phyloP scores from a whole-genome alignment of 2,329 filamentous ascomycete genomes.

The Trichoderma guizhouense region DNA sequence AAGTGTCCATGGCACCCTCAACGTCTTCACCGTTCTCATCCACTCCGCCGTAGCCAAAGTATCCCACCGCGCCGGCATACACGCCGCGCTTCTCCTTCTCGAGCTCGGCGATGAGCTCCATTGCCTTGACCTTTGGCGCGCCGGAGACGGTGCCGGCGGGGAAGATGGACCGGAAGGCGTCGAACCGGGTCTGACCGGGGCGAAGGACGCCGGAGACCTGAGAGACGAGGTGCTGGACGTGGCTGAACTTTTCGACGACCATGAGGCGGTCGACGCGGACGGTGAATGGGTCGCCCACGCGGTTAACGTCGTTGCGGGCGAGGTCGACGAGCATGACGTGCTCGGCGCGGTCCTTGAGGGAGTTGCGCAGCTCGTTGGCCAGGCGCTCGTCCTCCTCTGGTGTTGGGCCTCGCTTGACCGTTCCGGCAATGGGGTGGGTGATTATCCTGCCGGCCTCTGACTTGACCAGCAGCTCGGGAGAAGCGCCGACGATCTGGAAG shows the following conservation, averaged over 20 bases:
- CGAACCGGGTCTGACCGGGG: conserved; percentile 80
- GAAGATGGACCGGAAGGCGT: conserved; percentile 95
- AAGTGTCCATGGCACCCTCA: conserved; percentile 90
- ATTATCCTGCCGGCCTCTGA: conserved; percentile 82
- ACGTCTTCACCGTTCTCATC: conserved; percentile 58
- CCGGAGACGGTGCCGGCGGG: conserved; percentile 94
- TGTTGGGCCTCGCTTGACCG: conserved; percentile 80
- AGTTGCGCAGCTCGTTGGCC: conserved; percentile 71
- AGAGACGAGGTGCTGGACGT: conserved; percentile 95
- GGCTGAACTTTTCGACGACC: conserved; percentile 91
- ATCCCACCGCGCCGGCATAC: conserved; percentile 94
- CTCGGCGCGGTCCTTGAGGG: conserved; percentile 64
- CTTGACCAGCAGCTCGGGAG: conserved; percentile 91
- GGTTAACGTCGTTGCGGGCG: conserved; percentile 93
- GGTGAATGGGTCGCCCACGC: conserved; percentile 85
- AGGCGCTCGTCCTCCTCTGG: conserved; percentile 77
- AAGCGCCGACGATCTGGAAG: conserved; percentile 94
- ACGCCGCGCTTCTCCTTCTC: conserved; percentile 92
- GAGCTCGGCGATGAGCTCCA: conserved; percentile 94
- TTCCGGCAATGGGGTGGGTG: conserved; percentile 95
- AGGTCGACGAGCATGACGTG: conserved; percentile 78
- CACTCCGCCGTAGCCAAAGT: conserved; percentile 83
- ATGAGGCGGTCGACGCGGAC: conserved; percentile 91
- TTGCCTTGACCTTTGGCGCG: conserved; percentile 91
- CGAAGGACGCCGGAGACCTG: conserved; percentile 92